Percentiles rank a stretch among this genome's conserved stretches.
Evolutionary conservation across 1,284 basidiomycete species (phyloP).

Genomic region (Marasmius oreades): DNA sequence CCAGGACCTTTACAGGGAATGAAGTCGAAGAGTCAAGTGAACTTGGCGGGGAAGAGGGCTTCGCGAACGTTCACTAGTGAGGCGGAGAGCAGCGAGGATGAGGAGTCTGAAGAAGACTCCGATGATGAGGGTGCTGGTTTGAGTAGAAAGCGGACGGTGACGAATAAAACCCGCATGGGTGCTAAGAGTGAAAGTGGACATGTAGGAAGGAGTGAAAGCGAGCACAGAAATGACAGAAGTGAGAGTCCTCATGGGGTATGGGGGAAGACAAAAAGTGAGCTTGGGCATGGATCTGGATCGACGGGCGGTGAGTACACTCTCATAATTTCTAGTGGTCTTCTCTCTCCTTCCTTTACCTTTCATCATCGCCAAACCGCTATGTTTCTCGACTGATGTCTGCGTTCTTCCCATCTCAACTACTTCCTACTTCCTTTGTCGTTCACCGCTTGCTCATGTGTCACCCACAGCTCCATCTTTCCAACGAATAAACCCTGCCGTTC

Average conservation of each 20-base stretch:
- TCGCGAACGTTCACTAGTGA: constrained; percentile 4
- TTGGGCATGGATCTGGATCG: constrained; percentile 32
- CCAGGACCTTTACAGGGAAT: not conserved
- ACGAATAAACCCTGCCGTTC: not conserved
- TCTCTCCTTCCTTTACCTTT: not conserved
- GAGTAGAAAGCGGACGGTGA: constrained; percentile 8
- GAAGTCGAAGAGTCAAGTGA: not conserved
- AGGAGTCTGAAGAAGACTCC: constrained; percentile 8
- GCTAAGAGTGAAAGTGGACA: not conserved
- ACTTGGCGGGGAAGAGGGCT: not conserved
- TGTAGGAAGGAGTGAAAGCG: not conserved
- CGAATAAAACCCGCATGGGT: not conserved
- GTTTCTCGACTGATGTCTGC: no score
- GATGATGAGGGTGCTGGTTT: constrained; percentile 7
- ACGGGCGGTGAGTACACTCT: not conserved
- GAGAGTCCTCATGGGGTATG: not conserved
- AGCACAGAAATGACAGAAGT: constrained; percentile 1
- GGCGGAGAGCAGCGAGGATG: constrained; percentile 15
- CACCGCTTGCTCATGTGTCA: not conserved
- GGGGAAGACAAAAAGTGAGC: constrained; percentile 33
- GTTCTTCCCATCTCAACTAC: no score
- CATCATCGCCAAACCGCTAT: no score
- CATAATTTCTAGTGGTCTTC: not conserved
- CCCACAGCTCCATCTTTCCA: not conserved
- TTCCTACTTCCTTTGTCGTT: not conserved